Conservation (phyloP, 257 asterid genomes). For the Nemophila menziesii region DNA sequence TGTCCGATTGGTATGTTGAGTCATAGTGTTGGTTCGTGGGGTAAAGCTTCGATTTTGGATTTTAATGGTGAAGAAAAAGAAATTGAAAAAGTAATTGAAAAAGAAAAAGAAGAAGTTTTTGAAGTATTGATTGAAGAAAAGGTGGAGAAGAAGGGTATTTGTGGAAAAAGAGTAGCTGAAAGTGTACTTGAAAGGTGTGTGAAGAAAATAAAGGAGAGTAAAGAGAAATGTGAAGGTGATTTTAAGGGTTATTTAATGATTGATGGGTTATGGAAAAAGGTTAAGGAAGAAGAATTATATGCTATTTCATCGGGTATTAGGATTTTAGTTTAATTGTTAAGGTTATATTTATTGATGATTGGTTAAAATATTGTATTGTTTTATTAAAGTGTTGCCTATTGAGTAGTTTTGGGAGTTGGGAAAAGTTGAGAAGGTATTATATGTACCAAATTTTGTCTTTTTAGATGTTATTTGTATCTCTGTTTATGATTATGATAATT, state of each 20-base stretch:
- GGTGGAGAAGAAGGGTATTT: conserved; percentile 11
- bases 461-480: too few species aligned
- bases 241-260: conserved; percentile 46
- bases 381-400: not conserved
- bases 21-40: conserved; percentile 45
- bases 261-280: conserved; percentile 57
- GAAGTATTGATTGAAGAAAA: too few species aligned
- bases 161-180: conserved; percentile 46
- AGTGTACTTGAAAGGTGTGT: conserved; percentile 13
- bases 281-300: conserved; percentile 32
- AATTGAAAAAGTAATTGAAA: conserved; percentile 10
- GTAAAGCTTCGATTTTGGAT: conserved; percentile 44
- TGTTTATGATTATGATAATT: too few species aligned
- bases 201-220: conserved; percentile 23
- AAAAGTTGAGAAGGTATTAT: too few species aligned
- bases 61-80: conserved; percentile 15
- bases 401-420: not conserved
- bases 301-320: conserved; percentile 49
- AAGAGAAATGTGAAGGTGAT: conserved; percentile 21
- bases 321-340: conserved; percentile 9
- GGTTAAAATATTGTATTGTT: not conserved
- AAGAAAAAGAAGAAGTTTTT: too few species aligned
- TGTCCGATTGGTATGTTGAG: conserved; percentile 85
- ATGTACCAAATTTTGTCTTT: too few species aligned
- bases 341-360: not conserved